These are phyloP conservation scores for Keithomyces neogunnii DNA, from an alignment of 2,329 filamentous ascomycete genomes.

Conservation along the genomic window DNA sequence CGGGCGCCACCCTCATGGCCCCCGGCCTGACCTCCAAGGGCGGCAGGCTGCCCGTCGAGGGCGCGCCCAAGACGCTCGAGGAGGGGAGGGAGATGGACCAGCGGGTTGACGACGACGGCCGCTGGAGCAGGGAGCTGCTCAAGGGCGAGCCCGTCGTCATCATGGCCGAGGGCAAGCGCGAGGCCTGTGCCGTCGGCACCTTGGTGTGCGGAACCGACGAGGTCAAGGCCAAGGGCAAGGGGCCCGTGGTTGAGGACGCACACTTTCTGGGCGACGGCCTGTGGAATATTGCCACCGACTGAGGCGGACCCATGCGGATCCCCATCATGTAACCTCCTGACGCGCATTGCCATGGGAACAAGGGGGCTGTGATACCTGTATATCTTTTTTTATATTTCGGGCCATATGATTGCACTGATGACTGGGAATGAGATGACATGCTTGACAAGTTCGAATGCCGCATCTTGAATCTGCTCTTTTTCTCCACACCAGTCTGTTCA, in stretches of 20 bases:
- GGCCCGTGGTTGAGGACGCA: slow-evolving; percentile 84
- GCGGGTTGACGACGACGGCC: slow-evolving; percentile 37
- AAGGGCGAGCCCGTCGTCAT: slow-evolving; percentile 82
- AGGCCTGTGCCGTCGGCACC: slow-evolving; percentile 80
- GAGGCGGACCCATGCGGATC: slow-evolving; percentile 5
- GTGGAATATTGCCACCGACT: slow-evolving; percentile 63
- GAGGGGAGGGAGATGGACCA: slow-evolving; percentile 36
- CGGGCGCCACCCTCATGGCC: slow-evolving; percentile 91
- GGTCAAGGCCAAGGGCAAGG: slow-evolving; percentile 91
- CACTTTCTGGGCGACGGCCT: slow-evolving; percentile 93
- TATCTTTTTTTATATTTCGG: too few species aligned
- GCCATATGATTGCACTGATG: too few species aligned
- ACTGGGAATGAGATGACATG: too few species aligned
- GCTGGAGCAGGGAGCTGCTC: slow-evolving; percentile 59
- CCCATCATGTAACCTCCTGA: background rate
- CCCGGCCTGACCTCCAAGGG: slow-evolving; percentile 82
- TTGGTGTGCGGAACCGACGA: slow-evolving; percentile 80
- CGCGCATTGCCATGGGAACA: background rate
- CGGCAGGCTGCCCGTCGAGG: slow-evolving; percentile 61
- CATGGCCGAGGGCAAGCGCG: slow-evolving; percentile 85
- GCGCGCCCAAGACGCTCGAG: slow-evolving; percentile 20
- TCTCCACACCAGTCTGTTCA: too few species aligned
- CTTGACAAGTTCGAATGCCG: too few species aligned
- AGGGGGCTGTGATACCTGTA: too few species aligned
- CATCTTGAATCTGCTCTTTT: too few species aligned